Conservation (phyloP, 331 rosid genomes). For the Malus hybrid region DNA sequence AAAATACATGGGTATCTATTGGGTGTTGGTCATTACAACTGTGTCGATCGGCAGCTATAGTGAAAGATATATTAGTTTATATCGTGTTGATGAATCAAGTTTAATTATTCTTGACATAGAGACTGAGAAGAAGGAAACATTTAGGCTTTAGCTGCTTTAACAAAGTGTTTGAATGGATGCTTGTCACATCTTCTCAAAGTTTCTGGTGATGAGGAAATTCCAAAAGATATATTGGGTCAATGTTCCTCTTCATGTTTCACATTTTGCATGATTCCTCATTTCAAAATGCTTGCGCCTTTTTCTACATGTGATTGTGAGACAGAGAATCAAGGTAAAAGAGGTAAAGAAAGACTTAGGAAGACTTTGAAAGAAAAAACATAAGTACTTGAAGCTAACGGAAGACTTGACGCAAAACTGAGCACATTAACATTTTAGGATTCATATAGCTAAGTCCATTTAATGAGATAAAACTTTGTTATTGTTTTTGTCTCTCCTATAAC, state of each 20-base stretch:
- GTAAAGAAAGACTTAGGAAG: no score
- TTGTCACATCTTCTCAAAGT: conserved; percentile 49
- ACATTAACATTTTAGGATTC: no score
- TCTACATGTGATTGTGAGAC: neutral
- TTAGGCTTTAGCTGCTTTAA: conserved; percentile 32
- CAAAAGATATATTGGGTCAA: conserved; percentile 38
- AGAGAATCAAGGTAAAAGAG: no score
- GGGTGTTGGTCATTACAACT: conserved; percentile 9
- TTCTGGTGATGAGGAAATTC: conserved; percentile 24
- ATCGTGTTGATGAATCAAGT: conserved; percentile 44
- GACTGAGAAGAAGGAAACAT: conserved; percentile 17
- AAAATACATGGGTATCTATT: conserved; percentile 18
- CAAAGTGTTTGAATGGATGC: conserved; percentile 41
- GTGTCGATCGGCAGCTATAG: conserved; percentile 17
- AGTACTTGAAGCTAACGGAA: no score
- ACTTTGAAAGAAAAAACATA: no score
- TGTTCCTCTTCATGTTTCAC: conserved; percentile 5
- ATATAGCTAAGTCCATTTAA: no score
- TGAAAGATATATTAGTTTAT: neutral
- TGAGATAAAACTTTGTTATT: no score
- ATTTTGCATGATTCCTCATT: no score
- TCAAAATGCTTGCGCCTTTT: conserved; percentile 21
- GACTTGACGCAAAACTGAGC: no score
- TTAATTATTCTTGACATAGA: conserved; percentile 37
- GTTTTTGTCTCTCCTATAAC: neutral